Percentiles rank a stretch among this genome's conserved stretches.
Conservation (phyloP, 768 basidiomycete species). For the Cyclocybe cylindracea region DNA sequence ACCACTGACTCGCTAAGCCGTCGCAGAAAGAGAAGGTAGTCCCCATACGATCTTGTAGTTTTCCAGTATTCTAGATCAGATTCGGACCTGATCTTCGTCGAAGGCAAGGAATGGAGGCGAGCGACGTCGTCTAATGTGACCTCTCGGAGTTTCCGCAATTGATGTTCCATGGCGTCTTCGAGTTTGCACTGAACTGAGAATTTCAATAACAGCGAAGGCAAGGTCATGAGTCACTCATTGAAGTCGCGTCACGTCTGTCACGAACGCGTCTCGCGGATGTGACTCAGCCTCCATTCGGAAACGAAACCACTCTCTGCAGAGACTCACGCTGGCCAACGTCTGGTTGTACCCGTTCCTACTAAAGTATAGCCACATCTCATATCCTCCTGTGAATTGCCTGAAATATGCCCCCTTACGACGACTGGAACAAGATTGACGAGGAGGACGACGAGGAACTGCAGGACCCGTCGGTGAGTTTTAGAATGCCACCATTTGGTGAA, state of each 20-base stretch:
- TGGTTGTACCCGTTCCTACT: too few relatives aligned
- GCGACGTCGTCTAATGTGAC: conserved; percentile 21
- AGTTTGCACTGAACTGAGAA: not conserved
- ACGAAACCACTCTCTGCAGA: not conserved
- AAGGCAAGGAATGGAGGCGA: conserved; percentile 32
- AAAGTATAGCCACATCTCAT: not conserved
- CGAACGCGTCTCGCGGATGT: not conserved
- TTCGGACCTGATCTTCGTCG: conserved; percentile 68
- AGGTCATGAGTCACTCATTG: too few relatives aligned
- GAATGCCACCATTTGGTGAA: not conserved
- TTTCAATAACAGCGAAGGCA: too few relatives aligned
- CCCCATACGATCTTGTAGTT: conserved; percentile 65
- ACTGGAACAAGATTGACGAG: conserved; percentile 79
- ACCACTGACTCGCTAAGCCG: conserved; percentile 79
- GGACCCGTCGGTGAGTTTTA: conserved; percentile 56
- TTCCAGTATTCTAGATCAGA: conserved; percentile 77
- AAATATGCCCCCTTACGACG: conserved; percentile 69
- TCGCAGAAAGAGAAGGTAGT: conserved; percentile 74
- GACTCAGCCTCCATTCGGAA: not conserved
- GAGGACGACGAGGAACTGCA: conserved; percentile 85
- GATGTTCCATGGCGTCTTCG: conserved; percentile 1
- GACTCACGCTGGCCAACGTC: too few relatives aligned
- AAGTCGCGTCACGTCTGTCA: not conserved
- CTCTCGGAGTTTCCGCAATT: conserved; percentile 25
- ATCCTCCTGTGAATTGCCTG: not conserved